Evolutionary conservation across 345 rosid species (phyloP).

Genomic region (Citrus glauca): DNA sequence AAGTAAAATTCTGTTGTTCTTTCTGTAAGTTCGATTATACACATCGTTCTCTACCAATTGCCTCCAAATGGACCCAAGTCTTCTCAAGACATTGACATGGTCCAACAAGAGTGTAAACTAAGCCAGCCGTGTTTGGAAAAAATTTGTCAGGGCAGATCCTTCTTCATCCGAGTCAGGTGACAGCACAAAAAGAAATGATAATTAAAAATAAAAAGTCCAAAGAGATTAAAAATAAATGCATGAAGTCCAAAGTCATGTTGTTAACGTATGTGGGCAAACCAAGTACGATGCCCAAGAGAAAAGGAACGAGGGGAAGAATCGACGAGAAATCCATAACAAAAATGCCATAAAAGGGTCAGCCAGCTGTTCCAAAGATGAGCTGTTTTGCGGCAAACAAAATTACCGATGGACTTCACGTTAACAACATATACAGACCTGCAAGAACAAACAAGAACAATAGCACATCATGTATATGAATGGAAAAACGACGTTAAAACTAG

Average conservation of each 20-base stretch:
- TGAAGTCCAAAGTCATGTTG: no score
- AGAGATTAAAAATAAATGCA: not conserved
- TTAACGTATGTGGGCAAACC: no score
- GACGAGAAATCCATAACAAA: no score
- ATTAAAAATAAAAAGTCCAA: no score
- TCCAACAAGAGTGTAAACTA: not conserved
- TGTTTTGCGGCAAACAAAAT: not conserved
- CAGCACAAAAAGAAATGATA: not conserved
- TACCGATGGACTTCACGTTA: not conserved
- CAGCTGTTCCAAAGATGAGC: not conserved
- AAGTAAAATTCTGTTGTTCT: not conserved
- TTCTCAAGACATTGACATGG: not conserved
- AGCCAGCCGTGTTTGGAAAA: not conserved
- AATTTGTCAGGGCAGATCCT: not conserved
- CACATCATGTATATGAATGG: not conserved
- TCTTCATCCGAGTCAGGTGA: not conserved
- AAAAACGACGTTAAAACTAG: not conserved
- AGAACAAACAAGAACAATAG: not conserved
- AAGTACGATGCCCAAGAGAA: no score
- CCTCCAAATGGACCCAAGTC: not conserved
- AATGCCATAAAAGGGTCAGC: not conserved
- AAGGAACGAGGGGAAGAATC: no score
- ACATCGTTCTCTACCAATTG: not conserved
- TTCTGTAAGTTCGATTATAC: not conserved
- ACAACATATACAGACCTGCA: constrained; percentile 4